Evolutionary conservation across 495 filamentous ascomycete species (phyloP), one percentile per base, ranked within the genome.

Genomic region (Hyaloscypha variabilis): DNA sequence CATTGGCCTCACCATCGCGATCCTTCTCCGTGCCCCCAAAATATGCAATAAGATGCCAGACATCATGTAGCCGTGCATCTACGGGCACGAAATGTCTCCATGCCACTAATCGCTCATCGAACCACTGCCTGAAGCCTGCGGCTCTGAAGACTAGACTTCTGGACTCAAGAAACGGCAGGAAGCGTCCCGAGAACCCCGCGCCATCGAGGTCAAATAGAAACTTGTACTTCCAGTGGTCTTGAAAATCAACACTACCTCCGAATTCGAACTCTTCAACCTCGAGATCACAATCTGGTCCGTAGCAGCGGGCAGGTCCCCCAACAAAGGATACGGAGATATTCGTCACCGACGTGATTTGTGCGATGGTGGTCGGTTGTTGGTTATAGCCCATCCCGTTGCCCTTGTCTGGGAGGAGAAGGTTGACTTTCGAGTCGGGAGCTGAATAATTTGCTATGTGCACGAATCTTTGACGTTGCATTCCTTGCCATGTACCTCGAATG

Each of bases 61-160:
- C 73, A 0, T 79, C 87, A 62, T 90, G 88, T 21, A 85, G 83
- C 6, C 91, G 82, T 6, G 90, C 64, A 70, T 94, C 91, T 3
- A 93, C 63, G 0, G 91, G 91, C 0, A 93, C 87, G 59, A 91
- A 95, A 74, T 95, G 91, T 24, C 85, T 76, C 91, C 91, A 95
- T 6, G 91, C 83, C 60, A 81, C 79, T 19, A 95, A 71, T 0
- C 91, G 83, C 25, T 85, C 83, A 59, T 89, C 88, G 72, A 85
- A 92, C 91, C 91, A 95, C 67, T 91, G 84, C 4, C 85, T 79
- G 74, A 93, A 93, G 3, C 93, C 77, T 0, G 81, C 79, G 0
- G 86, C 81, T 36, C 86, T 81, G 67, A 95, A 85, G 0, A 89
- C 88, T 1, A 92, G 75, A 52, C 81, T 85, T 65, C 75, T 75